phyloP scores from a whole-genome alignment of 208 protist species.

The Vickermania spadyakhi region DNA sequence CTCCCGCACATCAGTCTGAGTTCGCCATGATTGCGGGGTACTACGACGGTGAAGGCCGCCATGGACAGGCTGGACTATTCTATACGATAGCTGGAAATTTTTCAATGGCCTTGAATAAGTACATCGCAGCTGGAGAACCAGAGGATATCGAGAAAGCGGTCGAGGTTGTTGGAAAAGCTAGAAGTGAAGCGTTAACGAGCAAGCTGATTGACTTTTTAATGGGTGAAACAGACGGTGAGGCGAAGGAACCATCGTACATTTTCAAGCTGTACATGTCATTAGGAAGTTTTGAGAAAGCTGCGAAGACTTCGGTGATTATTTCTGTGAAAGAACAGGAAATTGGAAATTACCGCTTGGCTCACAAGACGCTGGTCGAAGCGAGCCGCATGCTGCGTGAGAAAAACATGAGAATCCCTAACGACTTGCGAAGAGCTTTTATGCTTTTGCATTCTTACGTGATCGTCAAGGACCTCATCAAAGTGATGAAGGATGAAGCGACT shows the following conservation, averaged over 20 bases:
- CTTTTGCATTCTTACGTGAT: conserved; percentile 96
- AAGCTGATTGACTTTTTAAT: conserved; percentile 95
- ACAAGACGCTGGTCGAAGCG: conserved; percentile 93
- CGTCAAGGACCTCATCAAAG: conserved; percentile 90
- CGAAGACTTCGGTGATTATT: conserved; percentile 94
- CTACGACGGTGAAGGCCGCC: conserved; percentile 84
- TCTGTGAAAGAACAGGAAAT: conserved; percentile 92
- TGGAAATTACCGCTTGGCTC: conserved; percentile 90
- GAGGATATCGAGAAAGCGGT: conserved; percentile 91
- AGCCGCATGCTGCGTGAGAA: conserved; percentile 83
- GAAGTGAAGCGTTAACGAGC: conserved; percentile 90
- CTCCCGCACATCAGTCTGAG: conserved; percentile 44
- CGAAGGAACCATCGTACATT: conserved; percentile 96
- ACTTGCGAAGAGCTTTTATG: conserved; percentile 88
- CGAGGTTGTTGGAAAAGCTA: conserved; percentile 88
- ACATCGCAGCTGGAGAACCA: conserved; percentile 78
- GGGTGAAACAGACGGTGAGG: conserved; percentile 91
- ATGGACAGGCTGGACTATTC: conserved; percentile 85
- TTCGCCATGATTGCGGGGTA: conserved; percentile 89
- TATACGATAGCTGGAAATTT: conserved; percentile 90
- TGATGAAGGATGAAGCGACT: conserved; percentile 81
- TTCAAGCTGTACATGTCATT: conserved; percentile 96
- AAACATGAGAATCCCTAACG: conserved; percentile 84
- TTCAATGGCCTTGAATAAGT: conserved; percentile 81
- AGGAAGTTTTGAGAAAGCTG: conserved; percentile 93